Evolutionary conservation across 306 rosid species (phyloP).

Genomic region (Trifolium fragiferum): DNA sequence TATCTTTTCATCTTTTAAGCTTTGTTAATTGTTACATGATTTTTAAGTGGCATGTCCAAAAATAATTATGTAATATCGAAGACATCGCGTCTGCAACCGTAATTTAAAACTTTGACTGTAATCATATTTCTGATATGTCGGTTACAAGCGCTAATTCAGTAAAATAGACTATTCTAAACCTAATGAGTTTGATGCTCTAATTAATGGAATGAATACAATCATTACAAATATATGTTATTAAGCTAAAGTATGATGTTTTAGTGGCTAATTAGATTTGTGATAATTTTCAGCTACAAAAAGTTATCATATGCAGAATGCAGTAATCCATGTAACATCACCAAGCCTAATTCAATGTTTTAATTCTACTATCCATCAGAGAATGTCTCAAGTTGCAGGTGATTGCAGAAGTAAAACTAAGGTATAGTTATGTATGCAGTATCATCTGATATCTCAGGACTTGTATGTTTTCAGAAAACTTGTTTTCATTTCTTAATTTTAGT

Average conservation of each 20-base stretch:
- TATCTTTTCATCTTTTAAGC: slow-evolving; percentile 16
- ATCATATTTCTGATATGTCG: too few species aligned
- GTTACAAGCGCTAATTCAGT: too few species aligned
- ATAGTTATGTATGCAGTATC: too few species aligned
- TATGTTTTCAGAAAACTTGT: neutral
- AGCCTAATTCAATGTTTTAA: slow-evolving; percentile 20
- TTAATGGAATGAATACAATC: too few species aligned
- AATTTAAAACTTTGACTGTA: too few species aligned
- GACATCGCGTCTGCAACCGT: too few species aligned
- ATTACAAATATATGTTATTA: too few species aligned
- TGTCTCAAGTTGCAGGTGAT: slow-evolving; percentile 22
- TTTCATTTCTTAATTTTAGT: neutral
- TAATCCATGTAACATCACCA: slow-evolving; percentile 25
- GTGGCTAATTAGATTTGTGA: neutral
- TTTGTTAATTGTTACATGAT: neutral
- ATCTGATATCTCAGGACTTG: neutral
- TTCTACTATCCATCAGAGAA: slow-evolving; percentile 45
- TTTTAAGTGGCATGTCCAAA: neutral
- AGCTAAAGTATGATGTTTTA: too few species aligned
- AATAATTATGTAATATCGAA: too few species aligned
- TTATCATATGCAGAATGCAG: slow-evolving; percentile 26
- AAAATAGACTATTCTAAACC: too few species aligned
- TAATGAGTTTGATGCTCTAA: too few species aligned
- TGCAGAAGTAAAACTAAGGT: slow-evolving; percentile 53
- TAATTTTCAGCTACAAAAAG: slow-evolving; percentile 46